Percentiles rank a stretch among this genome's conserved stretches.
Evolutionary conservation across 2,329 filamentous ascomycete genomes (phyloP).

Genomic region (Alternaria infectoria): DNA sequence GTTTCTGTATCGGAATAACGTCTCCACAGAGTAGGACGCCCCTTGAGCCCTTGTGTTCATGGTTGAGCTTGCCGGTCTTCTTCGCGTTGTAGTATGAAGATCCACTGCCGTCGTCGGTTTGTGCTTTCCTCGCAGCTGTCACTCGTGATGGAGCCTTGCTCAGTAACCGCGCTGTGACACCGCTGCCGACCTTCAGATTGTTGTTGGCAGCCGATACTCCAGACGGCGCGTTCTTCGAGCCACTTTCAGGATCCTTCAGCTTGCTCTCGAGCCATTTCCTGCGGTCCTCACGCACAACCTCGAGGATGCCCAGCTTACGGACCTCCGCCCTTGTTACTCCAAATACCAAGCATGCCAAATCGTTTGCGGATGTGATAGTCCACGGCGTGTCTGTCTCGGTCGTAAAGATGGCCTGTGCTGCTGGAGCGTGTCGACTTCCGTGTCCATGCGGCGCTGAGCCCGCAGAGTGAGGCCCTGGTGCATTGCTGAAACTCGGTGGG

Average conservation of each 20-base stretch:
- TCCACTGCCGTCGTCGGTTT: conserved; percentile 67
- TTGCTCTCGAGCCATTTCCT: conserved; percentile 89
- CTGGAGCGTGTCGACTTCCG: conserved; percentile 86
- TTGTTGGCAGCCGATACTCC: conserved; percentile 48
- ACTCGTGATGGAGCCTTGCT: conserved; percentile 76
- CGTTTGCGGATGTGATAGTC: conserved; percentile 96
- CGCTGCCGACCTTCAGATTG: conserved; percentile 71
- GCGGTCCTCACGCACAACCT: conserved; percentile 90
- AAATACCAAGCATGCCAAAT: conserved; percentile 95
- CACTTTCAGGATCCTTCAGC: conserved; percentile 67
- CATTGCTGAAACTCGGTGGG: conserved; percentile 39
- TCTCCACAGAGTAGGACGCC: conserved; percentile 94
- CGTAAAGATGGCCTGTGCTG: conserved; percentile 95
- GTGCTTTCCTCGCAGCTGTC: conserved; percentile 64
- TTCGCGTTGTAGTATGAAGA: conserved; percentile 58
- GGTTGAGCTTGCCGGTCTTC: conserved; percentile 62
- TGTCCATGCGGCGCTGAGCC: conserved; percentile 73
- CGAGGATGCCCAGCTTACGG: conserved; percentile 90
- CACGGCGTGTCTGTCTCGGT: conserved; percentile 90
- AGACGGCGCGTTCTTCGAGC: conserved; percentile 50
- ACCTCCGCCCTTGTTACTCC: conserved; percentile 98
- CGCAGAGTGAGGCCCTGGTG: conserved; percentile 42
- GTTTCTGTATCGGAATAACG: conserved; percentile 96
- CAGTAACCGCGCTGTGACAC: conserved; percentile 85
- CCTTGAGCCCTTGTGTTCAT: conserved; percentile 76